Conservation (phyloP, 1,284 basidiomycete genomes). For the Irpex sp. region DNA sequence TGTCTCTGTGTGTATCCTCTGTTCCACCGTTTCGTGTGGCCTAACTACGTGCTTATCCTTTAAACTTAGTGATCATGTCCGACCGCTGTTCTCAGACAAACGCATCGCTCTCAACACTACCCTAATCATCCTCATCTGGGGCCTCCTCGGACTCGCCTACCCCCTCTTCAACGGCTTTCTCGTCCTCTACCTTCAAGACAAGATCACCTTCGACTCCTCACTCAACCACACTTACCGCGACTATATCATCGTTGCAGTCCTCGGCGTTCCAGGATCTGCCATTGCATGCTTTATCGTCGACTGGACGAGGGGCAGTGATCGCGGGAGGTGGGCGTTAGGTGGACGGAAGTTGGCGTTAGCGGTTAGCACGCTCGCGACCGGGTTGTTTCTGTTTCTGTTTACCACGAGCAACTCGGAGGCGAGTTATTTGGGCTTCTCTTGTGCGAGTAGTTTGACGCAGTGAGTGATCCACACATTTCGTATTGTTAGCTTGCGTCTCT, state of each 20-base stretch:
- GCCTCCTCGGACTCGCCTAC: slow-evolving; percentile 4
- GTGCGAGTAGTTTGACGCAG: slow-evolving; percentile 2
- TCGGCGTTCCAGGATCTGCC: background rate
- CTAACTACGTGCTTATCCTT: background rate
- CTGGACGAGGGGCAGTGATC: background rate
- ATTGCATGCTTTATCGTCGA: slow-evolving; percentile 3
- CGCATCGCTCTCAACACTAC: background rate
- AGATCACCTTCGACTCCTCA: background rate
- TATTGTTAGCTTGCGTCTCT: background rate
- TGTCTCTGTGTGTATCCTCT: background rate
- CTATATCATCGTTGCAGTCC: background rate
- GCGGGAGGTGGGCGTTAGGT: background rate
- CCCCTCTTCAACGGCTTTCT: slow-evolving; percentile 5
- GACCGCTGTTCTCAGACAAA: background rate
- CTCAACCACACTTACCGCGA: slow-evolving; percentile 1
- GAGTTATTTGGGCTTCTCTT: background rate
- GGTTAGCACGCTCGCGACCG: background rate
- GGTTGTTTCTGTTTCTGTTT: slow-evolving; percentile 4
- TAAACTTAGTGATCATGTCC: background rate
- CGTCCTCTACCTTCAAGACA: background rate
- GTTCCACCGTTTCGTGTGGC: background rate
- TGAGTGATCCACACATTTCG: background rate
- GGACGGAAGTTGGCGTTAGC: slow-evolving; percentile 1
- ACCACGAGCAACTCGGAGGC: background rate
- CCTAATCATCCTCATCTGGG: background rate